Base-by-base conservation (phyloP, 345 rosid genomes). In the Orychophragmus violaceus region DNA sequence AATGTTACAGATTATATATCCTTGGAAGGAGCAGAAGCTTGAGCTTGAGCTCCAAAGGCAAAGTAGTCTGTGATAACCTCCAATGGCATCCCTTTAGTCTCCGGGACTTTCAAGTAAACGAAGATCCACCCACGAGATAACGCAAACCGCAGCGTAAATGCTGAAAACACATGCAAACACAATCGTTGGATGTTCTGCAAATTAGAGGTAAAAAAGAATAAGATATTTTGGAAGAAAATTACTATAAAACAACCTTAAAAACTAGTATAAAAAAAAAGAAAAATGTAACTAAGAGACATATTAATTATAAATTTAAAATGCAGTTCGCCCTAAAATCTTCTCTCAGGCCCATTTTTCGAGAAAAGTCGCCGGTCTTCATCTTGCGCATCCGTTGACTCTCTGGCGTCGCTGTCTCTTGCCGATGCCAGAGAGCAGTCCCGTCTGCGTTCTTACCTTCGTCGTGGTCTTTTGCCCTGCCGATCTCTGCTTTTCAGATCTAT, bases 51-150 rank as follows among this genome's bases (percentile, higher is more conserved):
- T 33, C 99, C 99, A 45, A 85, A 83, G 28, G 95, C 82, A 63
- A 93, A 93, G 87, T 88, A 93, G 74, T 90, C 97, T 6, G 92
- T 82, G 66, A 93, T 93, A 71, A 93, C 99, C 74, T 93, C 99
- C 41, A 90, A 87, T 5, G 99, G 99, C 97, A 93, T 90, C 37
- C 97, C 97, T 76, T 90, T 93, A 68, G 97, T 93, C 77, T 93
- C 99, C 0, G 99, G 99, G n/a, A 93, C 97, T 79, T 88, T 93
- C 79, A 85, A 45, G 92, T 68, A 93, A 29, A 93, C 88, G 21
- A 93, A 93, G 54, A 88, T 21, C 92, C 36, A 32, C n/a, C 48
- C 88, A 94, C 4, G 97, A 94, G 73, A 94, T 59, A 4, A 77
- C 44, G 10, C 99, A 94, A 27, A 90, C 87, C 3, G 85, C 80